Conservation (phyloP, 2,329 filamentous ascomycete genomes). For the Trichophyton benhamiae region DNA sequence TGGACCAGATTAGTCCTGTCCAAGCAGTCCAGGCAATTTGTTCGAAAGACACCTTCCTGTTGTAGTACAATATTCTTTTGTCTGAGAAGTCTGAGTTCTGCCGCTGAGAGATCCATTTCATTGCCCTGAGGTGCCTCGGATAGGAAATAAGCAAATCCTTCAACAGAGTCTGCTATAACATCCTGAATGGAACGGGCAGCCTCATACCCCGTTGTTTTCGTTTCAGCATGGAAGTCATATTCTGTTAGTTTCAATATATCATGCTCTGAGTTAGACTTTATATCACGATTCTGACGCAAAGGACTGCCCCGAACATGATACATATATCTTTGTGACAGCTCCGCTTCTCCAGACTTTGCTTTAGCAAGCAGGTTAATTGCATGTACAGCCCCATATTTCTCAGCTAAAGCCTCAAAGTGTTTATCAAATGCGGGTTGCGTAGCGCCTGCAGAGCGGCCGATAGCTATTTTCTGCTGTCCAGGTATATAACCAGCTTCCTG, state of each 20-base stretch:
- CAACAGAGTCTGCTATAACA: constrained; percentile 65
- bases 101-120: neutral
- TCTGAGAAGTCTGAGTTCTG: constrained; percentile 15
- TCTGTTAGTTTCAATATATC: constrained; percentile 68
- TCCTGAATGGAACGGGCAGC: constrained; percentile 73
- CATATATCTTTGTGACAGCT: constrained; percentile 68
- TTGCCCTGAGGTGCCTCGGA: constrained; percentile 50
- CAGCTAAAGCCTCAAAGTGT: constrained; percentile 78
- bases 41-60: constrained; percentile 90
- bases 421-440: constrained; percentile 91
- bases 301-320: constrained; percentile 64
- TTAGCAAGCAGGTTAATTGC: constrained; percentile 90
- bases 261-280: constrained; percentile 49
- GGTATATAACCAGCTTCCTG: constrained; percentile 78
- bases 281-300: constrained; percentile 46
- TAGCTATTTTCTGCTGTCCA: constrained; percentile 84
- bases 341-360: constrained; percentile 71
- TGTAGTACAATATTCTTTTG: constrained; percentile 55
- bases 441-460: constrained; percentile 78
- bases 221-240: constrained; percentile 95
- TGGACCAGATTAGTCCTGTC: constrained; percentile 94
- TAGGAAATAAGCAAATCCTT: constrained; percentile 86
- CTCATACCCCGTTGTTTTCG: constrained; percentile 76
- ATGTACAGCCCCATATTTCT: constrained; percentile 80
- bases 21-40: constrained; percentile 90